Base-by-base conservation (phyloP, 2,329 filamentous ascomycete genomes). In the Ophiostoma ulmi region DNA sequence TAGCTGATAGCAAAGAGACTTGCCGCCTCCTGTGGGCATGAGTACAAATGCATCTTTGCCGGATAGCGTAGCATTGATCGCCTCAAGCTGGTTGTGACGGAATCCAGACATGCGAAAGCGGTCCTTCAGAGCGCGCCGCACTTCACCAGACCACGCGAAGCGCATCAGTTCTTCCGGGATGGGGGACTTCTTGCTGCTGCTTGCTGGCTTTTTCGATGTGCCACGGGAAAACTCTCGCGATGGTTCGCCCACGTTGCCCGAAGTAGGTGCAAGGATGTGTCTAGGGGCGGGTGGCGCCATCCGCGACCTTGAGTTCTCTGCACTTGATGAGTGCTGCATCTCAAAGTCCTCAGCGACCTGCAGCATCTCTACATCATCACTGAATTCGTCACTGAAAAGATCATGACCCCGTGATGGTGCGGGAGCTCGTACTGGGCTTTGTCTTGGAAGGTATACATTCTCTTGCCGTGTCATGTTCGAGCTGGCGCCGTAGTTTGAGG, bases 11-110 rank as follows among this genome's bases (percentile, higher is more conserved):
- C 95, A 98, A 1, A 99, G 84, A 1, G 94, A 98, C 78, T 99
- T 99, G 61, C 95, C 95, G 72, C 95, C 95, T 69, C 95, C 95
- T 0, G 95, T 99, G 2, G 96, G 95, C 95, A 99, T 99, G 55
- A 99, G 83, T 20, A 99, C 91, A 78, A 99, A 99, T 0, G 91
- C 90, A 79, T 99, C 94, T 74, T 94, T 89, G 3, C 94, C 95
- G 39, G 83, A 84, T 65, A 99, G 82, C 0, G 95, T 98, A 1
- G 94, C 91, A 79, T 99, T 98, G 79, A 99, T 97, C 17, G 95
- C 94, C 79, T 98, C 92, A 1, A 98, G 84, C 77, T 99, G 95
- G 77, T 97, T 95, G 70, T 90, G 88, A 39, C 96, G 89, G 77
- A 99, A 99, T 0, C 92, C 92, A 70, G 87, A 88, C 78, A 99